Conservation (phyloP, 1,139 yeast genomes). For the Lipomyces yarrowii region DNA sequence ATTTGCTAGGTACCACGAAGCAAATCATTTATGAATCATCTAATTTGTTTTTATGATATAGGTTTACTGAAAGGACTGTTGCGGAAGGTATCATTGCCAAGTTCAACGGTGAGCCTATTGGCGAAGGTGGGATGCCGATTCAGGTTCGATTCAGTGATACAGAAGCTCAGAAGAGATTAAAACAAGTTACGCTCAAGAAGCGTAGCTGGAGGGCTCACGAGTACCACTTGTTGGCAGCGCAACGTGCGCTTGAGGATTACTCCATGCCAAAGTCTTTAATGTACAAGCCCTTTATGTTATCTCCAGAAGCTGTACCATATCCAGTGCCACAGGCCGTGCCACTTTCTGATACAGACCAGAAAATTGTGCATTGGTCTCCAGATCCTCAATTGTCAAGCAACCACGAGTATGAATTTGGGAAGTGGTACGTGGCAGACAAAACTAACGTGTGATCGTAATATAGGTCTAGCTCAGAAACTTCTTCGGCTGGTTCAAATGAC, state of each 20-base stretch:
- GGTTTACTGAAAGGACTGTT: slow-evolving; percentile 30
- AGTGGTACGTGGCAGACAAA: background rate
- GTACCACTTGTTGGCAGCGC: slow-evolving; percentile 32
- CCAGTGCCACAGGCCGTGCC: background rate
- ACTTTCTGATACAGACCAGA: background rate
- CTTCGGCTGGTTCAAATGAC: background rate
- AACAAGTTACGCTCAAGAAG: slow-evolving; percentile 33
- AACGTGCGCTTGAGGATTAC: slow-evolving; percentile 27
- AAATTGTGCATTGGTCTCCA: background rate
- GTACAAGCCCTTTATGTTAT: background rate
- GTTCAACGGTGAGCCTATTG: slow-evolving; percentile 32
- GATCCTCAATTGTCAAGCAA: background rate
- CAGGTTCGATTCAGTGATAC: slow-evolving; percentile 38
- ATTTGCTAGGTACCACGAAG: slow-evolving; percentile 32
- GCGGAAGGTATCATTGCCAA: slow-evolving; percentile 34
- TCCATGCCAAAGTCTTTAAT: slow-evolving; percentile 6
- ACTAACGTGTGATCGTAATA: background rate
- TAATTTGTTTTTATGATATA: slow-evolving; percentile 5
- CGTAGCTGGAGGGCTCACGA: slow-evolving; percentile 37
- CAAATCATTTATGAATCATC: background rate
- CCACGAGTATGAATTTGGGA: background rate
- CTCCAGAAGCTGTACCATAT: background rate
- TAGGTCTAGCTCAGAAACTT: background rate
- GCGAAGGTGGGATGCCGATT: slow-evolving; percentile 32
- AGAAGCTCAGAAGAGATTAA: slow-evolving; percentile 33